Percentiles rank a stretch among this genome's conserved stretches.
Conservation (phyloP, 495 filamentous ascomycete species). For the Barbatosphaeria neglecta region DNA sequence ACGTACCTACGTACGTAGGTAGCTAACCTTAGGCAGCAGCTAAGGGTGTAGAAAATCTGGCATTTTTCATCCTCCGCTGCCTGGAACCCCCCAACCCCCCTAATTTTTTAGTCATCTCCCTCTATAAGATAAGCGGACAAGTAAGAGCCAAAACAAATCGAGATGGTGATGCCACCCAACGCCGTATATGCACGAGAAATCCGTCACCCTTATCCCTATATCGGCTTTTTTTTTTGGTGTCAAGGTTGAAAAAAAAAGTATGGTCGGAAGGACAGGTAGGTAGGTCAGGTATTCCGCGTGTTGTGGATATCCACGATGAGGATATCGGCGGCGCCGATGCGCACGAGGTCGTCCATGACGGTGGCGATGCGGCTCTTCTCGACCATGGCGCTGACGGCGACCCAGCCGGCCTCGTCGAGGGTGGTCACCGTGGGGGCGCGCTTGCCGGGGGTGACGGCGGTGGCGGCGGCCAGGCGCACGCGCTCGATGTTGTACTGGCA, state of each 20-base stretch:
- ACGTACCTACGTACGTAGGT: too few species aligned
- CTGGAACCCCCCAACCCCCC: too few species aligned
- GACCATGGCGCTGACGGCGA: conserved; percentile 88
- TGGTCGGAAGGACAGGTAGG: not conserved
- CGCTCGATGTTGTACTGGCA: conserved; percentile 93
- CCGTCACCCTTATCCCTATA: not conserved
- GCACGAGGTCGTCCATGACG: conserved; percentile 81
- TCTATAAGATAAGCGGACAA: too few species aligned
- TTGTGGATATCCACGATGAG: conserved; percentile 82
- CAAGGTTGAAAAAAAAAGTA: too few species aligned
- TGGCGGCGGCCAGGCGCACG: conserved; percentile 49
- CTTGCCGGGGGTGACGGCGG: conserved; percentile 81
- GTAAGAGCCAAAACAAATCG: too few species aligned
- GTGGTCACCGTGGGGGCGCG: conserved; percentile 83
- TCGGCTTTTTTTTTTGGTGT: too few species aligned
- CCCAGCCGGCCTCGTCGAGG: conserved; percentile 83
- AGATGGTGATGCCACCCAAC: too few species aligned
- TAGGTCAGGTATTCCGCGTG: conserved; percentile 39
- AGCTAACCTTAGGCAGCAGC: too few species aligned
- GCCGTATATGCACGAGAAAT: too few species aligned
- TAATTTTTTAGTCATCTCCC: too few species aligned
- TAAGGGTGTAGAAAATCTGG: too few species aligned
- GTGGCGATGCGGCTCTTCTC: conserved; percentile 77
- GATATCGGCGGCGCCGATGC: conserved; percentile 76
- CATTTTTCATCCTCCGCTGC: too few species aligned